Evolutionary conservation across 305 asterid genomes (phyloP).

Genomic region (Withania somnifera): DNA sequence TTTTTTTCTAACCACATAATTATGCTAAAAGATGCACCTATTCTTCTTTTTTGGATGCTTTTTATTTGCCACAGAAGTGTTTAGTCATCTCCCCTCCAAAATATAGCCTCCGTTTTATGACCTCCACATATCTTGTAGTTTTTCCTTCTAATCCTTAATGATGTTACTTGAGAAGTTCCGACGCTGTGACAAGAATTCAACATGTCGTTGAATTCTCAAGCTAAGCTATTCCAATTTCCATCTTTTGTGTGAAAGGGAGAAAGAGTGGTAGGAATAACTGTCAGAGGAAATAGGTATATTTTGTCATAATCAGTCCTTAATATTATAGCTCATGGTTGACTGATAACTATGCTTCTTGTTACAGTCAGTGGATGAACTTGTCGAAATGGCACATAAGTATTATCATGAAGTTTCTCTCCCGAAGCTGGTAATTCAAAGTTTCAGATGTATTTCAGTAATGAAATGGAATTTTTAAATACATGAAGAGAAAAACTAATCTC

Average conservation of each 20-base stretch:
- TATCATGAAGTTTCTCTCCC: slow-evolving; percentile 93
- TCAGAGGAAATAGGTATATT: neutral
- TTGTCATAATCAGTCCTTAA: neutral
- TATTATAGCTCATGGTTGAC: neutral
- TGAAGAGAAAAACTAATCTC: neutral
- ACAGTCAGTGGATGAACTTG: slow-evolving; percentile 89
- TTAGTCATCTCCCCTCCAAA: neutral
- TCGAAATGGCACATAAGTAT: slow-evolving; percentile 71
- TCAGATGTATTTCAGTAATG: neutral
- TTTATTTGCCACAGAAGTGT: neutral
- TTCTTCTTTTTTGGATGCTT: neutral
- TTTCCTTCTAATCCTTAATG: neutral
- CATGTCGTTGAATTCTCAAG: neutral
- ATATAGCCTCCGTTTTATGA: neutral
- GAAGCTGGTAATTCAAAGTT: slow-evolving; percentile 61
- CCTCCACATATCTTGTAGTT: neutral
- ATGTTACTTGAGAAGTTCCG: neutral
- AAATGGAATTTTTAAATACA: neutral
- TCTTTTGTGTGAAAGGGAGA: neutral
- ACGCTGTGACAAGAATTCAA: neutral
- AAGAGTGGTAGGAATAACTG: neutral
- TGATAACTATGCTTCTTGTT: slow-evolving; percentile 5
- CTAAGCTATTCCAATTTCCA: neutral
- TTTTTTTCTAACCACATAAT: neutral
- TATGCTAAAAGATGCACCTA: neutral